Base-by-base conservation (phyloP, 2,329 filamentous ascomycete species). In the Myriosclerotinia curreyana region DNA sequence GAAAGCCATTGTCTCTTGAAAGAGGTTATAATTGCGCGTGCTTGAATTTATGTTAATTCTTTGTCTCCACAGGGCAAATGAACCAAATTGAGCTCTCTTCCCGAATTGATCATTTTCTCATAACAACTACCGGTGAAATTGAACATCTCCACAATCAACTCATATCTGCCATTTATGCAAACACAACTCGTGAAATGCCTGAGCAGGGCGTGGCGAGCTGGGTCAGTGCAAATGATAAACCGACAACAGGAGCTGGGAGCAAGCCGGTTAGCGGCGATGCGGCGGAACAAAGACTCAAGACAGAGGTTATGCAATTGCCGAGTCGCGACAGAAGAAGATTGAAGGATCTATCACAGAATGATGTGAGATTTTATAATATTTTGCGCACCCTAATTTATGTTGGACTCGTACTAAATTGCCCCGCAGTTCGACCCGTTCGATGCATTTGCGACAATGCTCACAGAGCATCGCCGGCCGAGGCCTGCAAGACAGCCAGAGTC, bases 151-250 rank as follows among this genome's bases (percentile, higher is more conserved):
- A 90, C 71, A 89, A 90, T 74, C 85, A 88, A 75, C 82, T 90
- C 60, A 78, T 89, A 67, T 80, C 85, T 64, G 86, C 84, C 63
- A 85, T 89, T 70, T 86, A 86, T 74, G 85, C 82, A 71, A 90
- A 90, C 80, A 83, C 88, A 66, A 88, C 86, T 44, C 79, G 87
- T 65, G 87, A 89, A 74, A 84, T 87, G 79, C 86, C 87, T 65
- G 86, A 89, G 68, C 81, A 81, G 73, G 86, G 86, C 70, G 82
- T 87, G 71, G 87, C 87, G 55, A 84, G 85, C 66, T 90, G 86
- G 86, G 87, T 89, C 74, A 88, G 86, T 74, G 86, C 86, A 62
- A 88, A 89, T 72, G 86, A 89, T 70, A 89, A 89, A 71, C 86
- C 86, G 22, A 76, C 81, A 22, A 77, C 82, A 14, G 80, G 79